A percentile compares a stretch with the other conserved stretches of the same genome.
Conservation (phyloP, 2,329 filamentous ascomycete species). For the Exophiala sp. region DNA sequence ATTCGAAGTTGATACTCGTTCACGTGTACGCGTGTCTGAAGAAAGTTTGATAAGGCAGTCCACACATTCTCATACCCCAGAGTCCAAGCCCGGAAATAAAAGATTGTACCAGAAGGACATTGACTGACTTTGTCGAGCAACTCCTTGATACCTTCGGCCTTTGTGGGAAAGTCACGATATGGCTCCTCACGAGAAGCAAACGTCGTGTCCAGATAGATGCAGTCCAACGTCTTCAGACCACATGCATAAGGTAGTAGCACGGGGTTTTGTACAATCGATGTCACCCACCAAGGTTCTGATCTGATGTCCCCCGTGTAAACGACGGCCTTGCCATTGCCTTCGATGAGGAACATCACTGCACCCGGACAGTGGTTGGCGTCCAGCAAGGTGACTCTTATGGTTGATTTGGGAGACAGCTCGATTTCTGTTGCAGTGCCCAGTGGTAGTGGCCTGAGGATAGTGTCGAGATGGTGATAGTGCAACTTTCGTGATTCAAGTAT, state of each 20-base stretch:
- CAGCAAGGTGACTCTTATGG: slow-evolving; percentile 77
- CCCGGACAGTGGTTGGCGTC: slow-evolving; percentile 92
- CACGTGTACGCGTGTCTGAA: slow-evolving; percentile 72
- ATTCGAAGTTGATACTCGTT: slow-evolving; percentile 74
- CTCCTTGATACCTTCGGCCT: slow-evolving; percentile 73
- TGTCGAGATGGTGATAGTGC: slow-evolving; percentile 72
- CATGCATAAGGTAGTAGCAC: slow-evolving; percentile 69
- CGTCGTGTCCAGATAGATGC: slow-evolving; percentile 85
- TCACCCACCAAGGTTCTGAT: slow-evolving; percentile 81
- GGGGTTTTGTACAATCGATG: slow-evolving; percentile 67
- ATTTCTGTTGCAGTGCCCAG: slow-evolving; percentile 74
- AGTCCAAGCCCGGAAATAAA: slow-evolving; percentile 86
- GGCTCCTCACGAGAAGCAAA: slow-evolving; percentile 56
- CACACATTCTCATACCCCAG: slow-evolving; percentile 93
- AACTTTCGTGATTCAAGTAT: slow-evolving; percentile 71
- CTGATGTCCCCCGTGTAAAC: slow-evolving; percentile 88
- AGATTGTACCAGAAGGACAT: slow-evolving; percentile 72
- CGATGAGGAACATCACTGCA: slow-evolving; percentile 88
- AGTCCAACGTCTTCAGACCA: slow-evolving; percentile 67
- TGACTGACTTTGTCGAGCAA: slow-evolving; percentile 63
- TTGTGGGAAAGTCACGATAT: slow-evolving; percentile 55
- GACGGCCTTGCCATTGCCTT: slow-evolving; percentile 67
- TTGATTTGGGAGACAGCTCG: slow-evolving; percentile 65
- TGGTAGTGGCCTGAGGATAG: slow-evolving; percentile 73
- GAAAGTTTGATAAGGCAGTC: slow-evolving; percentile 69